These are phyloP conservation scores for Periconia sp. DNA, from an alignment of 2,329 filamentous ascomycete species.

Conservation along the genomic window DNA sequence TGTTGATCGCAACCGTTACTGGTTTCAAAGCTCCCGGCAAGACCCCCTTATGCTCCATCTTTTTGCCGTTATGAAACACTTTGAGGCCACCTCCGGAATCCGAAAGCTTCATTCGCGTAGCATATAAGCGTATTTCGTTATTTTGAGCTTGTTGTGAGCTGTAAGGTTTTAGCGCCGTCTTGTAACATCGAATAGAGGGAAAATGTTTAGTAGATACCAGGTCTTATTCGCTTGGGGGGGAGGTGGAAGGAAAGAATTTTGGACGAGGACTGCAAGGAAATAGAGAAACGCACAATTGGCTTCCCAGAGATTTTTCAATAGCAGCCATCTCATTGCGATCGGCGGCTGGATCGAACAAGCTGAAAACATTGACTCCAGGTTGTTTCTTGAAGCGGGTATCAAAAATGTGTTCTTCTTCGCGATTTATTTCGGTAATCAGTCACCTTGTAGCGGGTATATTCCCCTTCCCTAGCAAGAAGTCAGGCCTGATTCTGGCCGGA, in stretches of 20 bases:
- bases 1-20: conserved; percentile 1
- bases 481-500: too few relatives aligned
- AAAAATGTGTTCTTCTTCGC: too few relatives aligned
- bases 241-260: too few relatives aligned
- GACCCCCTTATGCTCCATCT: conserved; percentile 6
- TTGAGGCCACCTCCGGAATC: conserved; percentile 6
- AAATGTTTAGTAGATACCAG: not conserved
- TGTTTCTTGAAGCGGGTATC: conserved; percentile 7
- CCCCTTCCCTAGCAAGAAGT: not conserved
- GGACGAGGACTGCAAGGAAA: too few relatives aligned
- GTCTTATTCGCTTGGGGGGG: too few relatives aligned
- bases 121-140: conserved; percentile 7
- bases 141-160: conserved; percentile 2
- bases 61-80: conserved; percentile 6
- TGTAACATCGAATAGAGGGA: too few relatives aligned
- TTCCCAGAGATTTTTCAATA: conserved; percentile 1
- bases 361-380: conserved; percentile 9
- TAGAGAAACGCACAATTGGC: conserved; percentile 1
- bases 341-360: conserved; percentile 1
- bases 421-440: too few relatives aligned
- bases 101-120: conserved; percentile 2
- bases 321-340: conserved; percentile 3
- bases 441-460: conserved; percentile 6
- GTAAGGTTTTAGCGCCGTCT: not conserved
- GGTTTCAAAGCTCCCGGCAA: conserved; percentile 4